A percentile compares a stretch with the other conserved stretches of the same genome.
Conservation (phyloP, 108 stramenopile species). For the Bacterosira constricta region DNA sequence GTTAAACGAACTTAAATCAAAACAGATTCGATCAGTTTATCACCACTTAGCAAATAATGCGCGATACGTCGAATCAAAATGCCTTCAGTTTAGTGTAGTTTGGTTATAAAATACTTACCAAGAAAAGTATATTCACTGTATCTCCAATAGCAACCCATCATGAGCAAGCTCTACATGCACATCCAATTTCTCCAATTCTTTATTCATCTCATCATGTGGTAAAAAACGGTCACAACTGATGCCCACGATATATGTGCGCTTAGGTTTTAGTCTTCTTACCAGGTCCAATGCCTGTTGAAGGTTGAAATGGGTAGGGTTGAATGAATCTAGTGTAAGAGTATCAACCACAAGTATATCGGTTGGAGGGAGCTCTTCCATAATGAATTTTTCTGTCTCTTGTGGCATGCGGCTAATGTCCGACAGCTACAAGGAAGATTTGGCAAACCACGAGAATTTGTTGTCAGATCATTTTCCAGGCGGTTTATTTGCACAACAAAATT, state of each 20-base stretch:
- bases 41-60: too few relatives aligned
- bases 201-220: constrained; percentile 83
- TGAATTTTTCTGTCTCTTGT: constrained; percentile 70
- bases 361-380: constrained; percentile 61
- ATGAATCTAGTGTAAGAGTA: constrained; percentile 45
- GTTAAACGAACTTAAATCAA: too few relatives aligned
- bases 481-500: not conserved
- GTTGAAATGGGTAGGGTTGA: constrained; percentile 65
- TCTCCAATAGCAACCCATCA: constrained; percentile 59
- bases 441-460: too few relatives aligned
- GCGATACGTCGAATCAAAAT: too few relatives aligned
- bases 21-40: too few relatives aligned
- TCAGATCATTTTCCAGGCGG: not conserved
- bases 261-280: constrained; percentile 52
- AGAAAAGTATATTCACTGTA: too few relatives aligned
- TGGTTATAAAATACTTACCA: too few relatives aligned
- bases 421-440: constrained; percentile 16
- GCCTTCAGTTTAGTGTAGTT: too few relatives aligned
- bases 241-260: constrained; percentile 74
- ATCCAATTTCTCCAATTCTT: constrained; percentile 46
- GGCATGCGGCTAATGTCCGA: constrained; percentile 82
- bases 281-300: constrained; percentile 68
- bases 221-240: constrained; percentile 84
- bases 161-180: constrained; percentile 58
- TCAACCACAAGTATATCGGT: constrained; percentile 85